Evolutionary conservation across 2,329 filamentous ascomycete genomes (phyloP).

Genomic region (Paracoccidioides brasiliensis): DNA sequence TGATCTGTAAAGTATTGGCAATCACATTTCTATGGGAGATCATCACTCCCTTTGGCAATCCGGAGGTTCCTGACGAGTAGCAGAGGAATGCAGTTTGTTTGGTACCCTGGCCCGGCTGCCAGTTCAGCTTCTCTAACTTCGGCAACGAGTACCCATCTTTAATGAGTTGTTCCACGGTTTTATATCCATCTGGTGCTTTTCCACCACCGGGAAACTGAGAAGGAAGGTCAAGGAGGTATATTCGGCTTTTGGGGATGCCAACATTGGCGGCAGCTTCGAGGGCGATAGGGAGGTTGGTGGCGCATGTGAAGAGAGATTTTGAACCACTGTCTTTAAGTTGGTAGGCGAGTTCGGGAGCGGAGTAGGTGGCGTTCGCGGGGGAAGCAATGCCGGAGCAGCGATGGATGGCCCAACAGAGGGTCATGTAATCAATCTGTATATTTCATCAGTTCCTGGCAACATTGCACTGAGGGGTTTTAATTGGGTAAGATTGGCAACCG

Average conservation of each 20-base stretch:
- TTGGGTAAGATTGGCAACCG: neutral
- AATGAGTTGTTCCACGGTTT: conserved; percentile 55
- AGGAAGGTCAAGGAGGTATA: conserved; percentile 59
- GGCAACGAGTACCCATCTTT: conserved; percentile 40
- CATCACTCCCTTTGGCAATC: conserved; percentile 72
- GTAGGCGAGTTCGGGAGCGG: conserved; percentile 54
- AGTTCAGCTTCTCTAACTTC: conserved; percentile 27
- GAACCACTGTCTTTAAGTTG: conserved; percentile 58
- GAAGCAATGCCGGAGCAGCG: conserved; percentile 60
- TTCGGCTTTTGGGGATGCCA: conserved; percentile 48
- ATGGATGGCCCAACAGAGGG: conserved; percentile 61
- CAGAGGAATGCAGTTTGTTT: conserved; percentile 62
- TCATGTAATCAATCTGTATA: conserved; percentile 57
- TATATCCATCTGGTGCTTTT: conserved; percentile 36
- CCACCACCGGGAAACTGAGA: conserved; percentile 38
- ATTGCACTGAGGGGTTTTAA: neutral
- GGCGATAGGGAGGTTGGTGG: conserved; percentile 51
- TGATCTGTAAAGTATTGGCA: conserved; percentile 56
- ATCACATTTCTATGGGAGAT: conserved; percentile 71
- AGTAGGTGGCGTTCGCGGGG: conserved; percentile 64
- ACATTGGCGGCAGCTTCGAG: conserved; percentile 50
- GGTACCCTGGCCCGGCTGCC: conserved; percentile 31
- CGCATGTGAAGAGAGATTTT: conserved; percentile 58
- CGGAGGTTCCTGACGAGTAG: conserved; percentile 69
- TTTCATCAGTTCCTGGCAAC: neutral